Percentiles rank a stretch among this genome's conserved stretches.
phyloP scores from a whole-genome alignment of 257 asterid genomes.

The Cynanchum wilfordii region DNA sequence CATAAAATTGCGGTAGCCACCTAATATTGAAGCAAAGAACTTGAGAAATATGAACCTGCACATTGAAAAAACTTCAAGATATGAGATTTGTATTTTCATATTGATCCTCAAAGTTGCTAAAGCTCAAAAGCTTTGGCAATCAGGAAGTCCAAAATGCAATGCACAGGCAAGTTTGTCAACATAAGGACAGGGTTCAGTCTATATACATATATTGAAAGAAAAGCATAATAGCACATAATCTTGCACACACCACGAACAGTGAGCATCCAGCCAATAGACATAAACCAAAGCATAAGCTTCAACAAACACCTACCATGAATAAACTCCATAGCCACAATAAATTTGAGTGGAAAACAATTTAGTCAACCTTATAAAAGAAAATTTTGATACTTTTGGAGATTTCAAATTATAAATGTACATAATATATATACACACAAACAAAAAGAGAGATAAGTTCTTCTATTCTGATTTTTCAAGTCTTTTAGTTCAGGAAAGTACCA shows the following conservation, averaged over 20 bases:
- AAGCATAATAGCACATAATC: not conserved
- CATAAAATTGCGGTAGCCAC: constrained; percentile 95
- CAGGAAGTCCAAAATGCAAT: not conserved
- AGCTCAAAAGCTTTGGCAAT: not conserved
- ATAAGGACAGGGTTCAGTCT: not conserved
- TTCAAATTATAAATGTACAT: too few species aligned
- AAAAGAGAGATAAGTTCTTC: not conserved
- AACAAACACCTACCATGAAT: not conserved
- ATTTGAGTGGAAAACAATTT: not conserved
- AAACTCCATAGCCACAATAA: not conserved
- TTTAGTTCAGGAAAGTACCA: not conserved
- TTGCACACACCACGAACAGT: too few species aligned
- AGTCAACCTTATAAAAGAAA: not conserved
- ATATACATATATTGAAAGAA: not conserved
- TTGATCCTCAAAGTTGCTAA: not conserved
- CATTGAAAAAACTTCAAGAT: constrained; percentile 23
- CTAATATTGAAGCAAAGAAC: constrained; percentile 86
- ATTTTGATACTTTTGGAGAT: not conserved
- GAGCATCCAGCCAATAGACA: not conserved
- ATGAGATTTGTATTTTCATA: constrained; percentile 15
- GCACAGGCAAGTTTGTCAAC: not conserved
- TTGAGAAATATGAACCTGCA: constrained; percentile 84
- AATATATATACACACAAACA: too few species aligned
- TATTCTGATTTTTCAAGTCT: not conserved
- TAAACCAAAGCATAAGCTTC: not conserved